Evolutionary conservation across 1,284 basidiomycete species (phyloP).

Genomic region (Cerioporus squamosus): DNA sequence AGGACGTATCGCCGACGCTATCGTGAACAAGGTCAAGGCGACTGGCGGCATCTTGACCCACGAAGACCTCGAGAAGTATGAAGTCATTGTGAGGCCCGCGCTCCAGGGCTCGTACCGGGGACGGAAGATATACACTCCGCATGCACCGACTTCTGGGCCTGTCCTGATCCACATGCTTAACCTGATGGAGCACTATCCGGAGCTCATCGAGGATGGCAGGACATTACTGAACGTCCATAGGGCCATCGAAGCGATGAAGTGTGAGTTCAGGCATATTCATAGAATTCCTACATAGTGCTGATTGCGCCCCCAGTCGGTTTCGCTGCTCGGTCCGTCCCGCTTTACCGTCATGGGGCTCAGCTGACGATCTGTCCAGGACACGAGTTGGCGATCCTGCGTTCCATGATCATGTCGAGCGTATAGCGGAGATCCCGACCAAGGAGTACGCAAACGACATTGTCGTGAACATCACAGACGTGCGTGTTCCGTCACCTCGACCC

Average conservation of each 20-base stretch:
- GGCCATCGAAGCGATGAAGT: conserved; percentile 80
- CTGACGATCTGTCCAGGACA: conserved; percentile 52
- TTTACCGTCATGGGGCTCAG: no score
- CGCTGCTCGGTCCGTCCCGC: conserved; percentile 60
- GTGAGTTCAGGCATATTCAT: conserved; percentile 38
- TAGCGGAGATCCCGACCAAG: conserved; percentile 75
- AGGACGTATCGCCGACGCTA: conserved; percentile 76
- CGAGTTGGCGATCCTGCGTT: conserved; percentile 81
- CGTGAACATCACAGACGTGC: conserved; percentile 79
- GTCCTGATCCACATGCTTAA: conserved; percentile 84
- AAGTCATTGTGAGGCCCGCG: conserved; percentile 73
- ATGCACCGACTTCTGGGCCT: conserved; percentile 83
- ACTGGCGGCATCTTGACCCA: conserved; percentile 83
- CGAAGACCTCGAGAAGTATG: conserved; percentile 74
- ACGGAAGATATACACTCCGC: conserved; percentile 82
- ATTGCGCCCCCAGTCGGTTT: conserved; percentile 57
- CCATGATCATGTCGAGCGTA: conserved; percentile 55
- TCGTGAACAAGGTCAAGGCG: conserved; percentile 67
- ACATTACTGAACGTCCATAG: conserved; percentile 70
- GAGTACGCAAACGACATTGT: conserved; percentile 66
- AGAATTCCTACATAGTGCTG: neutral
- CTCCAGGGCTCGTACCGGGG: conserved; percentile 78
- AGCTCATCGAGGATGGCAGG: conserved; percentile 49
- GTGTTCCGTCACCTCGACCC: conserved; percentile 30
- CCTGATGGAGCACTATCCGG: conserved; percentile 69